Percentiles rank a stretch among this genome's conserved stretches.
Conservation (phyloP, 1,284 basidiomycete species). For the Rhodotorula sp. region DNA sequence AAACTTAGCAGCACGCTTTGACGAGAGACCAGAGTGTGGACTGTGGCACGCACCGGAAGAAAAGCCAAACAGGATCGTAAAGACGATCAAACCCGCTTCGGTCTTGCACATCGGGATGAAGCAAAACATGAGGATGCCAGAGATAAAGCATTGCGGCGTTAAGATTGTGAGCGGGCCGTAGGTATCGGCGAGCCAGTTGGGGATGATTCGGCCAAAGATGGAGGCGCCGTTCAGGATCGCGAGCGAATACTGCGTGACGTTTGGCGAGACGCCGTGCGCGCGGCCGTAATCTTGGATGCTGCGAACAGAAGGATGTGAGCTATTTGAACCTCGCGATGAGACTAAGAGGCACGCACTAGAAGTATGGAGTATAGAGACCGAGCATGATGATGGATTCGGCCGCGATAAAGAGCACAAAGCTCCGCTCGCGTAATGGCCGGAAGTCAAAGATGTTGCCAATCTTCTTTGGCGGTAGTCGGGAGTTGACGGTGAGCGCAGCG, state of each 20-base stretch:
- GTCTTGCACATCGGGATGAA: slow-evolving; percentile 38
- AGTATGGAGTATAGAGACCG: slow-evolving; percentile 38
- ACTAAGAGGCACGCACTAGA: slow-evolving; percentile 24
- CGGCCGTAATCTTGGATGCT: slow-evolving; percentile 26
- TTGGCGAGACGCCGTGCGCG: slow-evolving; percentile 42
- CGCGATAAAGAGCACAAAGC: slow-evolving; percentile 40
- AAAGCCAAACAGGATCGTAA: slow-evolving; percentile 48
- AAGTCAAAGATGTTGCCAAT: slow-evolving; percentile 36
- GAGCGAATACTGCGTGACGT: slow-evolving; percentile 40
- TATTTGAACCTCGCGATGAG: neutral
- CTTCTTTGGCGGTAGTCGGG: slow-evolving; percentile 40
- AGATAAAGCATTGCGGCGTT: slow-evolving; percentile 35
- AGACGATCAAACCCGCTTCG: slow-evolving; percentile 42
- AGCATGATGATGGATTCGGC: slow-evolving; percentile 44
- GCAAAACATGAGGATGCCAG: slow-evolving; percentile 36
- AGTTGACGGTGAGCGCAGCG: slow-evolving; percentile 33
- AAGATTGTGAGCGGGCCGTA: slow-evolving; percentile 42
- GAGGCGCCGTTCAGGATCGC: slow-evolving; percentile 42
- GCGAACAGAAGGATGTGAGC: neutral
- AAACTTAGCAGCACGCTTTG: too few relatives aligned
- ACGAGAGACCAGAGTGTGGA: neutral
- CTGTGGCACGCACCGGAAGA: slow-evolving; percentile 28
- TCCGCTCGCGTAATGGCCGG: slow-evolving; percentile 30
- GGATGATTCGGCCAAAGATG: slow-evolving; percentile 38
- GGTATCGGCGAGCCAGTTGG: slow-evolving; percentile 40